Evolutionary conservation across 306 rosid species (phyloP), one percentile per base, ranked within the genome.

Genomic region (Quercus ilex): DNA sequence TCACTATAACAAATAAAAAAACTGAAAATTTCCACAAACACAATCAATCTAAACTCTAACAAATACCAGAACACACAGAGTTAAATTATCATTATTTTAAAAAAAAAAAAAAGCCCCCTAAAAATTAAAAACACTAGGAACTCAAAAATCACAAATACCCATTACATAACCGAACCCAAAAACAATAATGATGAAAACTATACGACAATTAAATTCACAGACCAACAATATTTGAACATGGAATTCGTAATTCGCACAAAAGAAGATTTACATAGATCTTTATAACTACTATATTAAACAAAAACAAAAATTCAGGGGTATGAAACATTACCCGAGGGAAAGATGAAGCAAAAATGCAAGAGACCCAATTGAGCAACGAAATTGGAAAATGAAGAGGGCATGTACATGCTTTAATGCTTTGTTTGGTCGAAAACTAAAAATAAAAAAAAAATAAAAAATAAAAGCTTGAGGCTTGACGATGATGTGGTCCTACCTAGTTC

Each of bases 21-120:
- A 72, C 35, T 60, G 20, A 15, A 82, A 78, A 41, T 58, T 28
- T 57, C 74, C 55, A 73, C 31, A 58, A 70, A 1, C 74, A 69
- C 75, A 65, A 65, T 49, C 43, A 60, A 51, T 46, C 43, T 58
- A 70, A 51, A 64, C 35, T 20, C 41, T 28, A 31, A 79, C 15
- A 9, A 70, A 68, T 1, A 30, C 31, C 46, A 9, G 7, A 49
- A 56, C 41, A 15, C 14, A 19, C 30, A 70, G 2, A 64, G 3
- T 41, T 8, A 41, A 0, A 41, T 41, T 41, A 38, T 38, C 46
- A 38, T 7, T 23, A 23, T 38, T 38, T 6, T 1, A 6, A 38
- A 38, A 38, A 35, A 6, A 7, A 38, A 38, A 38, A 38, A 38
- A 38, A 41, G 12, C 12, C 46, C 46, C 11, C 46, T 41, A 38